These are phyloP conservation scores for Chalciporus sphaerocephalus DNA, from an alignment of 768 basidiomycete genomes.

Conservation along the genomic window DNA sequence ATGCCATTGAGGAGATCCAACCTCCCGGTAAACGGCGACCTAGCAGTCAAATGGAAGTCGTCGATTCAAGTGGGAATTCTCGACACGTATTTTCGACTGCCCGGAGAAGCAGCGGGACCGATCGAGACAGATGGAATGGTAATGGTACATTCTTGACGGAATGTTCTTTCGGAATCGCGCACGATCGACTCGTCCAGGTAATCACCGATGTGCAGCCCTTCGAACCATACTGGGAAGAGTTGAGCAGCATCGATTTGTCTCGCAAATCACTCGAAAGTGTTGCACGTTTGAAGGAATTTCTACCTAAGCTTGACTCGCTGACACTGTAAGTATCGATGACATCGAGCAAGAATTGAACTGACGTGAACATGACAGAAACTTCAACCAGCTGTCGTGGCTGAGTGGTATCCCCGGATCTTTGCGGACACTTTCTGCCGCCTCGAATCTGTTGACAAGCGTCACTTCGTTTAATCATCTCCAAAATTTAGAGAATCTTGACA, in stretches of 20 bases:
- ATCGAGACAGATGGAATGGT: constrained; percentile 38
- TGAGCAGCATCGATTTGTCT: constrained; percentile 68
- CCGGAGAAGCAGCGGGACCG: constrained; percentile 36
- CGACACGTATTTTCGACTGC: constrained; percentile 45
- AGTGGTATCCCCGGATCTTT: constrained; percentile 71
- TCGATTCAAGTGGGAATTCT: constrained; percentile 24
- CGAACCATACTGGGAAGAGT: constrained; percentile 89
- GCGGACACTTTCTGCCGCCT: constrained; percentile 73
- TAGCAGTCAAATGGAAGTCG: constrained; percentile 27
- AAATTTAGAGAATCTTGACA: constrained; percentile 85
- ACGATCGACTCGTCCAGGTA: constrained; percentile 83
- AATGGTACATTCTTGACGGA: constrained; percentile 85
- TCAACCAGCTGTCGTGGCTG: constrained; percentile 72
- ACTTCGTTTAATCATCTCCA: constrained; percentile 86
- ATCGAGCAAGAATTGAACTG: constrained; percentile 10
- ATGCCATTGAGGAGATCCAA: constrained; percentile 44
- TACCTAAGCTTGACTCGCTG: constrained; percentile 73
- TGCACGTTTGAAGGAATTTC: constrained; percentile 79
- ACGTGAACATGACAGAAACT: constrained; percentile 47
- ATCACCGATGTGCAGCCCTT: constrained; percentile 95
- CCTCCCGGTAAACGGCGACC: constrained; percentile 43
- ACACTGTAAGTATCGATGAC: constrained; percentile 57
- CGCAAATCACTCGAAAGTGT: constrained; percentile 59
- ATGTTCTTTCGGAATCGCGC: constrained; percentile 93
- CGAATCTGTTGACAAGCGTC: constrained; percentile 77